Conservation (phyloP, 2,329 filamentous ascomycete genomes). For the Rhynchosporium secalis region DNA sequence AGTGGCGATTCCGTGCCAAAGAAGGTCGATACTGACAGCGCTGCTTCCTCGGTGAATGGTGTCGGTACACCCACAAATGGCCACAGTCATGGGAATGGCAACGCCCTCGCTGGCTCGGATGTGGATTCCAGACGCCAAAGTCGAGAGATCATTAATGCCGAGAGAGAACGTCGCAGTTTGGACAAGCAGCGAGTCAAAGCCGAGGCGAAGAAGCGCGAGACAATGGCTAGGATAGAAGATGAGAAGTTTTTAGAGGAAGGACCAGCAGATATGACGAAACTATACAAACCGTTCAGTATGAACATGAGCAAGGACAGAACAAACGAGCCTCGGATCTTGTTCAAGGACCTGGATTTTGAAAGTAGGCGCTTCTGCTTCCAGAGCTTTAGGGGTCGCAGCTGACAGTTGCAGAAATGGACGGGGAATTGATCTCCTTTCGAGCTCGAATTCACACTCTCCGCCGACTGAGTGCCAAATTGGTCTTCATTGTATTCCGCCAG, state of each 20-base stretch:
- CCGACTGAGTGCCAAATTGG: conserved; percentile 76
- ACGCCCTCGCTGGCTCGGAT: conserved; percentile 11
- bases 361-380: conserved; percentile 26
- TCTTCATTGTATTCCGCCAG: conserved; percentile 85
- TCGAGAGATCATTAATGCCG: conserved; percentile 29
- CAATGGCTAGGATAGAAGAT: conserved; percentile 37
- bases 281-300: conserved; percentile 40
- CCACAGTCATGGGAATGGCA: conserved; percentile 16
- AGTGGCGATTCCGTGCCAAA: conserved; percentile 19
- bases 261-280: conserved; percentile 33
- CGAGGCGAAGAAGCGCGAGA: conserved; percentile 34
- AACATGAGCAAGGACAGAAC: conserved; percentile 40
- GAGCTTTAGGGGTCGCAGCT: neutral
- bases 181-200: conserved; percentile 34
- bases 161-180: conserved; percentile 31
- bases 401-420: conserved; percentile 31
- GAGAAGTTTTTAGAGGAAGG: conserved; percentile 36
- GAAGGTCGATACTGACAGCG: conserved; percentile 20
- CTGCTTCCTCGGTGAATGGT: conserved; percentile 12
- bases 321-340: conserved; percentile 35
- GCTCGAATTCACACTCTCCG: conserved; percentile 77
- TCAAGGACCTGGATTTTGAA: conserved; percentile 38
- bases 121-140: conserved; percentile 30
- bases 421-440: conserved; percentile 51
- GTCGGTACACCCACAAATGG: conserved; percentile 15